Percentiles rank a stretch among this genome's conserved stretches.
These are phyloP conservation scores for Cyclotella cryptica DNA, from an alignment of 108 stramenopile species.

Conservation along the genomic window DNA sequence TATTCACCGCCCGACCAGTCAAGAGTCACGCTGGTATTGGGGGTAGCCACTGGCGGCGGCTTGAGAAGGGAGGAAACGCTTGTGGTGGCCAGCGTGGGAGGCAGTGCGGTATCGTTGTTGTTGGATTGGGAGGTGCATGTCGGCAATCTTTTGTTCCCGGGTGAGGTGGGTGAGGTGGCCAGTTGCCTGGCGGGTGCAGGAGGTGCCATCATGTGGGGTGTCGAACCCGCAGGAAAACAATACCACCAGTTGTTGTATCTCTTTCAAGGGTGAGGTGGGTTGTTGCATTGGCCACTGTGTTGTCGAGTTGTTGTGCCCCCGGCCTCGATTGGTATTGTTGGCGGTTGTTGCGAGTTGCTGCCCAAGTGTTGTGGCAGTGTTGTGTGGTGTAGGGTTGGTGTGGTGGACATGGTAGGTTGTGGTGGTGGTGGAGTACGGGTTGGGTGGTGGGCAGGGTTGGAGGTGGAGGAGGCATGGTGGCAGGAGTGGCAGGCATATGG, in stretches of 20 bases:
- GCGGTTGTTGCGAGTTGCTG: too few relatives aligned
- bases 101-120: not conserved
- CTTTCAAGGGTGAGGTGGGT: not conserved
- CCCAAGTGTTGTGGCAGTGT: not conserved
- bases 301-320: not conserved
- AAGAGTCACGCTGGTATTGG: not conserved
- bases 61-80: not conserved
- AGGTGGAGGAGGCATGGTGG: not conserved
- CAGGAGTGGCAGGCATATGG: too few relatives aligned
- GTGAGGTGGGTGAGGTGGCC: not conserved
- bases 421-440: not conserved
- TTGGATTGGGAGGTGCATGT: not conserved
- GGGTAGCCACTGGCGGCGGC: not conserved
- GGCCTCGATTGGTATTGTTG: not conserved
- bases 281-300: not conserved
- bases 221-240: not conserved
- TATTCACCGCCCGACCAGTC: not conserved
- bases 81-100: slow-evolving; percentile 1
- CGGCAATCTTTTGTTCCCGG: slow-evolving; percentile 1
- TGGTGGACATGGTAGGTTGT: not conserved
- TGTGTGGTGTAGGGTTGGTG: not conserved
- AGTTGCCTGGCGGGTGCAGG: not conserved
- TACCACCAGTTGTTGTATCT: not conserved
- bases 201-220: not conserved
- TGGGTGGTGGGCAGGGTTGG: too few relatives aligned